Base-by-base conservation (phyloP, 176 grass and related monocot species). In the Carex scoparia region DNA sequence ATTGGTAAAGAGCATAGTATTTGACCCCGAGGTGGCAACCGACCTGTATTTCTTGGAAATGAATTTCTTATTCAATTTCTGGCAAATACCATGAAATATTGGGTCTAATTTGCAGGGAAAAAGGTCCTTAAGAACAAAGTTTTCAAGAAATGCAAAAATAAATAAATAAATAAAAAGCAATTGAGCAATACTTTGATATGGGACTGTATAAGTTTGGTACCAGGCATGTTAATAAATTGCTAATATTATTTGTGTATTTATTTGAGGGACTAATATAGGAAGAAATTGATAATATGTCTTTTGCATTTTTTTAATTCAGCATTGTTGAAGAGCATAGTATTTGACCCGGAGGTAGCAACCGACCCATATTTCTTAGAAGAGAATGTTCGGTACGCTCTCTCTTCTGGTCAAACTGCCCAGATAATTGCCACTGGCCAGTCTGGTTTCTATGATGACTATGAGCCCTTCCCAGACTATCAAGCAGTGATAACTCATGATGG, bases 341-440 rank as follows among this genome's bases (percentile, higher is more conserved):
- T 89, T 33, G 88, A 91, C 65, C 92, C 90, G 2, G 69, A 94
- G 65, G 76, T 89, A 46, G 71, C 48, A 10, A 92, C 92, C 0
- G 94, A 97, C 67, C 91, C 93, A 83, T 85, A 70, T 31, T 97
- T 94, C 78, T 73, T 94, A 81, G 88, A 92, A 65, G 87, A 65
- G 19, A 84, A 84, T 40, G 82, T 83, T 65, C 89, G 90, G 55
- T 68, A 92, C 37, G 94, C 92, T 28, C 94, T 97, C 63, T 84
- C 82, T 68, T 97, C 90, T 1, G 92, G 94, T 55, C 85, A 94
- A 61, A 91, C 92, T 2, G 90, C 92, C 23, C 94, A 97, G 81
- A 90, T 90, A 88, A 53, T 97, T 74, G 62, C 88, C 18, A 92
- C 92, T 0, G 68, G 87, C 59, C 83, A 84, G 35, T 66, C 81